Conservation (phyloP, 208 protist genomes). For the Balamuthia mandrillaris region DNA sequence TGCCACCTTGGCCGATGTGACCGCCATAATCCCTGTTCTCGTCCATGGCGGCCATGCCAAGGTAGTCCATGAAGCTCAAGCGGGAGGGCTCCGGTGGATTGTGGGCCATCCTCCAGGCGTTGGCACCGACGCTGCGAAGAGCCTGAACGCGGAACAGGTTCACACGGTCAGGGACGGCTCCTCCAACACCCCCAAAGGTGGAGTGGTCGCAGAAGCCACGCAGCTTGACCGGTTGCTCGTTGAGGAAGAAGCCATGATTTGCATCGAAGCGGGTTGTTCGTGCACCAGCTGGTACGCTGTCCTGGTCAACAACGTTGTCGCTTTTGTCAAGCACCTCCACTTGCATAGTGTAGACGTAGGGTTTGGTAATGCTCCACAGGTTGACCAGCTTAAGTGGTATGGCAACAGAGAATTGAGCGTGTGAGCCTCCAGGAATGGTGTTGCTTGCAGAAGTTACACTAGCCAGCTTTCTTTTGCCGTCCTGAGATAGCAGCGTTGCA, state of each 20-base stretch:
- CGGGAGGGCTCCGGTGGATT: slow-evolving; percentile 28
- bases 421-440: no score
- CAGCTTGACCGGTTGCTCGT: slow-evolving; percentile 45
- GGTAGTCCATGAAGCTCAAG: no score
- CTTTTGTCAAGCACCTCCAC: neutral
- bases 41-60: no score
- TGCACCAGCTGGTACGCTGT: neutral
- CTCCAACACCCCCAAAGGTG: slow-evolving; percentile 46
- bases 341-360: neutral
- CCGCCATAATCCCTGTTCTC: no score
- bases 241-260: slow-evolving; percentile 46
- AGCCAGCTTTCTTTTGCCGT: no score
- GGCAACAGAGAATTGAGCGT: neutral
- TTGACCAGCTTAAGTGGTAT: neutral
- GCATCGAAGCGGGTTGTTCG: neutral
- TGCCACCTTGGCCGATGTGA: no score
- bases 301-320: slow-evolving; percentile 8
- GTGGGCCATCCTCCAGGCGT: slow-evolving; percentile 42
- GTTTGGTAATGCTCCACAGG: neutral
- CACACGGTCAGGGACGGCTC: slow-evolving; percentile 35
- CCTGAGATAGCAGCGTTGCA: no score
- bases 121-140: slow-evolving; percentile 34
- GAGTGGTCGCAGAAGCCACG: slow-evolving; percentile 58
- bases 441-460: no score
- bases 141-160: slow-evolving; percentile 54